phyloP scores from a whole-genome alignment of 2,329 filamentous ascomycete species.

The Fusarium longipes region DNA sequence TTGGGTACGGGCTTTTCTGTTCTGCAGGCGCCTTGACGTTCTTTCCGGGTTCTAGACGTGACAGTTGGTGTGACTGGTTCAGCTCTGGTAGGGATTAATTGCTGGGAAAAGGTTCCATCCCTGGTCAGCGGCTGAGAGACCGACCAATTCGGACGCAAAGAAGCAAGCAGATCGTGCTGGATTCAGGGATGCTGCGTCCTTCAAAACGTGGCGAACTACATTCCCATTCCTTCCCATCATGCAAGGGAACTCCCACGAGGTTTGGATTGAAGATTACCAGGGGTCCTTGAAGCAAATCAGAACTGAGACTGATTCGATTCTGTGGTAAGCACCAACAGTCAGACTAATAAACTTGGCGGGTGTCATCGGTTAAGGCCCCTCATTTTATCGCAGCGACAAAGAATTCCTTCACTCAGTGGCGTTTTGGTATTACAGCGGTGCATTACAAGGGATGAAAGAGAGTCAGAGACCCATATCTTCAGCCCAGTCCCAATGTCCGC shows the following conservation, averaged over 20 bases:
- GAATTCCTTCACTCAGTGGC: not conserved
- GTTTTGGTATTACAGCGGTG: not conserved
- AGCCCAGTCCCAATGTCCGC: not conserved
- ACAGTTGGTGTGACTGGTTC: not conserved
- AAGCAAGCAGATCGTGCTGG: not conserved
- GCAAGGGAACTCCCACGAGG: not conserved
- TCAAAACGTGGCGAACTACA: conserved; percentile 5
- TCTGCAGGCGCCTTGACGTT: not conserved
- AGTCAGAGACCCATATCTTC: not conserved
- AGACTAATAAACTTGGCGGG: not conserved
- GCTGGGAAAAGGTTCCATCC: not conserved
- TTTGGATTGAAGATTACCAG: not conserved
- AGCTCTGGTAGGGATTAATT: not conserved
- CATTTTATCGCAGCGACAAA: conserved; percentile 1
- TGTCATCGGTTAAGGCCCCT: not conserved
- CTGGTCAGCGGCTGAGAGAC: conserved; percentile 6
- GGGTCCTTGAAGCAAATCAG: conserved; percentile 1
- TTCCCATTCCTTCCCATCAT: not conserved
- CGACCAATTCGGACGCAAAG: not conserved
- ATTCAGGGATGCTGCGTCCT: not conserved
- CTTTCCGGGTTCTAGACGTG: conserved; percentile 2
- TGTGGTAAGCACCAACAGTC: not conserved
- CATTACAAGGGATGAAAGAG: not conserved
- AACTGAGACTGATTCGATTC: not conserved
- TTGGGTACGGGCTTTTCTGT: too few relatives aligned